Conservation (phyloP, 192 early-diverging fungal genomes). For the Endogone sp. region DNA sequence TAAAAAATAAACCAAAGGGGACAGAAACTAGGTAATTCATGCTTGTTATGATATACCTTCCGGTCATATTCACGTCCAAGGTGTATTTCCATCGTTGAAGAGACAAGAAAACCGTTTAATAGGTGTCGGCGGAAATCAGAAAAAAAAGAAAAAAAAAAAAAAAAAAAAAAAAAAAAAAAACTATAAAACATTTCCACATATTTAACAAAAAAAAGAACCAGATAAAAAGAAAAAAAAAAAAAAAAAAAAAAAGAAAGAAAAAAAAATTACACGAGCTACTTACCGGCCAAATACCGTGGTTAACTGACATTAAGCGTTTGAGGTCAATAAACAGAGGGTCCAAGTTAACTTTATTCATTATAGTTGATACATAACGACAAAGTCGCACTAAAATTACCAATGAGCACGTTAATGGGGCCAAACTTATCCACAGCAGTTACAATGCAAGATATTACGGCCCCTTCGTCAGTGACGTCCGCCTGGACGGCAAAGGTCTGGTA, state of each 20-base stretch:
- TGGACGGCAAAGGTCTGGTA: slow-evolving; percentile 11
- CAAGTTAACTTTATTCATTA: not conserved
- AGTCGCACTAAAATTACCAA: no score
- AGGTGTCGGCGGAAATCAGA: no score
- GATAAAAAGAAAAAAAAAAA: not conserved
- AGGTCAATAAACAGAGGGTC: not conserved
- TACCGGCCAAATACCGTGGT: slow-evolving; percentile 54
- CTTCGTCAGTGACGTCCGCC: slow-evolving; percentile 39
- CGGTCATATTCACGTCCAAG: slow-evolving; percentile 49
- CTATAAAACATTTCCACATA: no score
- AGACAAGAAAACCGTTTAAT: no score
- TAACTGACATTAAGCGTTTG: no score
- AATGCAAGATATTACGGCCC: slow-evolving; percentile 23
- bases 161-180: no score
- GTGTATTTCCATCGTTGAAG: slow-evolving; percentile 44
- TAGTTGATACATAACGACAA: no score
- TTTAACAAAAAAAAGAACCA: slow-evolving; percentile 38
- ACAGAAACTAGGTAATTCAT: not conserved
- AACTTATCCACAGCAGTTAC: slow-evolving; percentile 10
- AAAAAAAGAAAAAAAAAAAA: no score
- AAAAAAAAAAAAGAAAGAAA: not conserved
- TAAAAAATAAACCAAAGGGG: no score
- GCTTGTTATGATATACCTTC: slow-evolving; percentile 15
- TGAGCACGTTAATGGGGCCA: slow-evolving; percentile 43
- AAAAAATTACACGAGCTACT: not conserved